Conservation (phyloP, 2,329 filamentous ascomycete genomes). For the Colletotrichum tropicicola region DNA sequence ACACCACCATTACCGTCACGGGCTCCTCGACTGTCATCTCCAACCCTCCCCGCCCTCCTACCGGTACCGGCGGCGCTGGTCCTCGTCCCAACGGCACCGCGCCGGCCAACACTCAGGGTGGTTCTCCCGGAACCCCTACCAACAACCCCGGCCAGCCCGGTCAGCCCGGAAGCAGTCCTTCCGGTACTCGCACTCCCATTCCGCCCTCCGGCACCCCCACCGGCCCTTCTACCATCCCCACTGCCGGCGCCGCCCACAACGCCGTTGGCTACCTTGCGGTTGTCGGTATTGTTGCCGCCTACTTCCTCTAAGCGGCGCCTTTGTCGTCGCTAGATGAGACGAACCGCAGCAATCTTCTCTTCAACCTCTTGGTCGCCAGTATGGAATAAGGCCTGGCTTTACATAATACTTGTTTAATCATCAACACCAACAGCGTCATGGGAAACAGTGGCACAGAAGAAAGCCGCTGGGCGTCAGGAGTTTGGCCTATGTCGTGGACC, state of each 20-base stretch:
- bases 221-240: constrained; percentile 32
- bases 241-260: constrained; percentile 39
- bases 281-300: constrained; percentile 49
- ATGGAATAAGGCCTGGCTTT: not conserved
- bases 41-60: not conserved
- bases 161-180: constrained; percentile 1
- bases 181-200: constrained; percentile 19
- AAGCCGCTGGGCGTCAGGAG: not conserved
- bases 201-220: constrained; percentile 23
- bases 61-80: not conserved
- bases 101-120: not conserved
- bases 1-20: not conserved
- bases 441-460: not conserved
- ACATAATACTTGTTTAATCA: not conserved
- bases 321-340: not conserved
- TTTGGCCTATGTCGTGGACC: not conserved
- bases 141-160: constrained; percentile 23
- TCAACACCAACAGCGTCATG: not conserved
- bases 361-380: too few relatives aligned
- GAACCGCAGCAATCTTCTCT: too few relatives aligned
- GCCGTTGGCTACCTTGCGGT: constrained; percentile 45
- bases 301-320: constrained; percentile 46
- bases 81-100: not conserved
- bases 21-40: not conserved
- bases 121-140: not conserved